phyloP scores from a whole-genome alignment of 352 stramenopile genomes.

The Phytophthora litchii region DNA sequence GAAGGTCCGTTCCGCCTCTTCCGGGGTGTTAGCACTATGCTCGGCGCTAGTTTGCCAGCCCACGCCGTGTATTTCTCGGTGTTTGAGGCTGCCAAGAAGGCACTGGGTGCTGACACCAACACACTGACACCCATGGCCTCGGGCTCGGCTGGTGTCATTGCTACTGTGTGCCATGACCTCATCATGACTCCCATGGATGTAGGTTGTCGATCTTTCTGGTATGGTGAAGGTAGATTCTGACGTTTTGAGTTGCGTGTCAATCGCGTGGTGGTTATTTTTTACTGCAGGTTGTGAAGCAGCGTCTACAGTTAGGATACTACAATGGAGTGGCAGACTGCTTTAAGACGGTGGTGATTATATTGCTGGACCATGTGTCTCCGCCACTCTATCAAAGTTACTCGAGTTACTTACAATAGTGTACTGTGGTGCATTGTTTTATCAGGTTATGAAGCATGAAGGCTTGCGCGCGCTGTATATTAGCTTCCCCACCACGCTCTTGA shows the following conservation, averaged over 20 bases:
- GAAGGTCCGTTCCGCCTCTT: slow-evolving; percentile 92
- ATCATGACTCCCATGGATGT: slow-evolving; percentile 99
- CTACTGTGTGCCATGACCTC: slow-evolving; percentile 96
- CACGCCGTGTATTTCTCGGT: slow-evolving; percentile 95
- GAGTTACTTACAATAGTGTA: slow-evolving; percentile 17
- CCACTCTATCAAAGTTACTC: slow-evolving; percentile 15
- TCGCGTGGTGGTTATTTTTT: background rate
- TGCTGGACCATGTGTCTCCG: slow-evolving; percentile 21
- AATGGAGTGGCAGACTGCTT: slow-evolving; percentile 91
- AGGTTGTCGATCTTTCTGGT: slow-evolving; percentile 18
- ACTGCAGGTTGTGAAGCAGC: slow-evolving; percentile 97
- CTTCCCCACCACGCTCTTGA: slow-evolving; percentile 98
- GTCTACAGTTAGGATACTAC: slow-evolving; percentile 99
- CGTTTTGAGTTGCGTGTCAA: background rate
- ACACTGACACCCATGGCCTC: slow-evolving; percentile 78
- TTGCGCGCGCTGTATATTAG: slow-evolving; percentile 91
- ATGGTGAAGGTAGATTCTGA: slow-evolving; percentile 1
- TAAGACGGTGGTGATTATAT: slow-evolving; percentile 60
- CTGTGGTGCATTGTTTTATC: slow-evolving; percentile 1
- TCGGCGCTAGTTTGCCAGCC: slow-evolving; percentile 97
- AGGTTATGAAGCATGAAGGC: slow-evolving; percentile 82
- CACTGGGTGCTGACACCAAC: slow-evolving; percentile 70
- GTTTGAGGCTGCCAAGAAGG: slow-evolving; percentile 90
- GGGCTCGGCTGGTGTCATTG: slow-evolving; percentile 90
- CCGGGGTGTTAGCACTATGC: slow-evolving; percentile 97